Evolutionary conservation across 2,329 filamentous ascomycete species (phyloP).

Genomic region (Mollisiaceae sp.): DNA sequence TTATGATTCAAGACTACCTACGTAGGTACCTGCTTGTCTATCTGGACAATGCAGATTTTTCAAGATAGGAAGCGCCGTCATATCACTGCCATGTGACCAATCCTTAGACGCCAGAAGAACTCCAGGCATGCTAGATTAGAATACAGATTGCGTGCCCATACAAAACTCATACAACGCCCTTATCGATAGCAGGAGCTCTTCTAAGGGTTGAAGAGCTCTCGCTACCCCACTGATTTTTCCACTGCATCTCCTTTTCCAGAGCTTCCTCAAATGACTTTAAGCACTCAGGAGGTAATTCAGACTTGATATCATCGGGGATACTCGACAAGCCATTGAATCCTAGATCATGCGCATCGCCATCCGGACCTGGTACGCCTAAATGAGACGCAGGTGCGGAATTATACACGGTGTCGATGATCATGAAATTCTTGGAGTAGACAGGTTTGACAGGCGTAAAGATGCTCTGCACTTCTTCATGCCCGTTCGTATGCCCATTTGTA

Average conservation of each 20-base stretch:
- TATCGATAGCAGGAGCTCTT: constrained; percentile 63
- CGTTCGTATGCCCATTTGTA: constrained; percentile 25
- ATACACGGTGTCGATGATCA: constrained; percentile 65
- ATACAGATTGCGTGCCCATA: background rate
- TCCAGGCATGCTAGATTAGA: background rate
- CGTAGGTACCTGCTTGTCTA: background rate
- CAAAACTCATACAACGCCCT: constrained; percentile 47
- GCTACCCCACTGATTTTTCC: constrained; percentile 76
- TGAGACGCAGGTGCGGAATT: constrained; percentile 59
- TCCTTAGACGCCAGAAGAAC: background rate
- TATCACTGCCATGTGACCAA: constrained; percentile 1
- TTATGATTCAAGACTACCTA: constrained; percentile 10
- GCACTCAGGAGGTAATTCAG: constrained; percentile 72
- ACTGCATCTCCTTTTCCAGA: constrained; percentile 66
- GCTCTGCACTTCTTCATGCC: constrained; percentile 38
- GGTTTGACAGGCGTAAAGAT: constrained; percentile 61
- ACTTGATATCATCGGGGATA: constrained; percentile 67
- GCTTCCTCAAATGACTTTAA: constrained; percentile 74
- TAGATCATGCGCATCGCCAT: constrained; percentile 54
- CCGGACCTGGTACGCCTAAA: constrained; percentile 63
- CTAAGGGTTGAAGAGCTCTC: constrained; percentile 65
- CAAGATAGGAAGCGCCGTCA: background rate
- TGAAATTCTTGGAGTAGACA: constrained; percentile 63
- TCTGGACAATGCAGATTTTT: constrained; percentile 11
- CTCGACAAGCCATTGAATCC: constrained; percentile 62